Percentiles rank a stretch among this genome's conserved stretches.
Conservation (phyloP, 2,329 filamentous ascomycete genomes). For the Claviceps arundinis region DNA sequence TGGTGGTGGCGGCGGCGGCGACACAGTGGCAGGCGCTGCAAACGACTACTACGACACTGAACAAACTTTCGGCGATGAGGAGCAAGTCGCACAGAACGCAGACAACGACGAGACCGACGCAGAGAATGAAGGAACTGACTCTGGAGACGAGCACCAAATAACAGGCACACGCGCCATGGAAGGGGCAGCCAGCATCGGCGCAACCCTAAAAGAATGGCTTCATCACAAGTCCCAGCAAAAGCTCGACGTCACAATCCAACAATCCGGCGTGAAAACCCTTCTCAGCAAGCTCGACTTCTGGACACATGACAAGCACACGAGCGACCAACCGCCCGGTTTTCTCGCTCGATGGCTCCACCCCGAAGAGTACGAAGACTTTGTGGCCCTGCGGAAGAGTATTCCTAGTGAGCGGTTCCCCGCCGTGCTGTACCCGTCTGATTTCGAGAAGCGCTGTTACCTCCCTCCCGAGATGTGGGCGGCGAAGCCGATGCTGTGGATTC, state of each 20-base stretch:
- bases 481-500: conserved; percentile 71
- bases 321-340: conserved; percentile 30
- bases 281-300: conserved; percentile 16
- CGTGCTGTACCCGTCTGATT: conserved; percentile 33
- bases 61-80: conserved; percentile 22
- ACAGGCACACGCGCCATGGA: conserved; percentile 22
- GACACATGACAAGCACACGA: conserved; percentile 13
- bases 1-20: conserved; percentile 1
- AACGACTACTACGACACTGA: conserved; percentile 23
- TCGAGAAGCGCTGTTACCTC: conserved; percentile 46
- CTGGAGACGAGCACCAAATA: conserved; percentile 14
- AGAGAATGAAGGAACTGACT: conserved; percentile 12
- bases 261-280: conserved; percentile 16
- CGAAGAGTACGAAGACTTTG: conserved; percentile 62
- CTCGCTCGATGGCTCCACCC: conserved; percentile 62
- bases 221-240: conserved; percentile 25
- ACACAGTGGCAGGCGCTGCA: conserved; percentile 14
- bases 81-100: conserved; percentile 7
- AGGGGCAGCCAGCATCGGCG: conserved; percentile 22
- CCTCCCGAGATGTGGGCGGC: conserved; percentile 48
- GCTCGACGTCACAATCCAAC: conserved; percentile 12
- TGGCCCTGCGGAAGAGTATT: conserved; percentile 54
- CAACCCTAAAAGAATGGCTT: conserved; percentile 20
- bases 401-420: conserved; percentile 36
- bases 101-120: conserved; percentile 17